Evolutionary conservation across 2,329 filamentous ascomycete genomes (phyloP), one percentile per base, ranked within the genome.

Genomic region (Colletotrichum musae): DNA sequence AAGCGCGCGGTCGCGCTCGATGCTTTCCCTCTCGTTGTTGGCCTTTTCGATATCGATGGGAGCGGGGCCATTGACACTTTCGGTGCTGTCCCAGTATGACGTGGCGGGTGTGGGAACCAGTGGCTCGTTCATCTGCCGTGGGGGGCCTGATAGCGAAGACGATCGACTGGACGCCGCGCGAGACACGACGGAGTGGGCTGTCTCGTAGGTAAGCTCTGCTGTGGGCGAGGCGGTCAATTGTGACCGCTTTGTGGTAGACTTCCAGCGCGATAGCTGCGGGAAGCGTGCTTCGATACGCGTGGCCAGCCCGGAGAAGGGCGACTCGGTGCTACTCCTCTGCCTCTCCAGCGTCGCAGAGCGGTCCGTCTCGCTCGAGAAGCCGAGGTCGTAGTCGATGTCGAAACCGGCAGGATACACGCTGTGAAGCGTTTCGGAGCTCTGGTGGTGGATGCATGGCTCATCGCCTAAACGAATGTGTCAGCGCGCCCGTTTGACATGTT

Each of bases 151-250:
- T 61, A 93, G 84, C n/a, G 92, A 95, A 1, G 93, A 94, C 1
- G 94, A 93, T 61, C 93, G 89, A 74, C 93, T 93, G 3, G 94
- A 95, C 3, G 91, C 86, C 7, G 90, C 87, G 57, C 88, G 85
- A 2, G 91, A 92, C 18, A 64, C 50, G 3, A 64, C 50, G 3
- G 91, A 89, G 26, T 93, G 84, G 61, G 91, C 90, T 66, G 91
- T 93, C 76, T 97, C 94, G 58, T 97, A 88, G 16, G 89, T 93
- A 26, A 95, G 87, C 75, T 98, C 95, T 50, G 96, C 97, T 71
- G 92, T 91, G 0, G 94, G 92, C 0, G 83, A 85, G 13, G 84
- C 80, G 53, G 84, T 83, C 15, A 82, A 77, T 62, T 83, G 84
- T n/a, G 81, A 77, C 43, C 83, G 82, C 68, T 82, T 83, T 43